Evolutionary conservation across 2,329 filamentous ascomycete species (phyloP).

Genomic region (Trichoderma sp.): DNA sequence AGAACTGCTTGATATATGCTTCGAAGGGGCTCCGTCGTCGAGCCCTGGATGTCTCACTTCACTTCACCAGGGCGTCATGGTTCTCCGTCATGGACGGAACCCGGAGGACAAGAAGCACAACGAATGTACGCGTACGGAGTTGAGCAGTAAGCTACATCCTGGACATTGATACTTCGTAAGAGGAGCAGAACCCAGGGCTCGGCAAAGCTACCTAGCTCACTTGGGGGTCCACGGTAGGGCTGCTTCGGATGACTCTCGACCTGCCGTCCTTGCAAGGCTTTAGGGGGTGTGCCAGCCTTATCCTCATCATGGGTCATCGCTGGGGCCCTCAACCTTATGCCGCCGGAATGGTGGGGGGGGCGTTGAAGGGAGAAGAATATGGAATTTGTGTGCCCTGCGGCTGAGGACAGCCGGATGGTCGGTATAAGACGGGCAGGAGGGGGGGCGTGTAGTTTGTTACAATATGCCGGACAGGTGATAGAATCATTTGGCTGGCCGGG

Average conservation of each 20-base stretch:
- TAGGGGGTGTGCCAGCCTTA: constrained; percentile 18
- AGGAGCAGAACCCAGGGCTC: neutral
- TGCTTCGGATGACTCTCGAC: neutral
- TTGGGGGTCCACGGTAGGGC: constrained; percentile 13
- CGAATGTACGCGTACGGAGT: too few species aligned
- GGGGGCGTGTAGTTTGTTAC: neutral
- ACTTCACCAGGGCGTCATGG: too few species aligned
- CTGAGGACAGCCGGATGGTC: constrained; percentile 20
- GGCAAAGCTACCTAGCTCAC: neutral
- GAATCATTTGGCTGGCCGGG: neutral
- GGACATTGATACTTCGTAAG: too few species aligned
- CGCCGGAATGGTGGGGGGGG: neutral
- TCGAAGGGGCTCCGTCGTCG: neutral
- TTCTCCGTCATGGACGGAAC: too few species aligned
- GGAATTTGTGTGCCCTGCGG: constrained; percentile 10
- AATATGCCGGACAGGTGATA: too few species aligned
- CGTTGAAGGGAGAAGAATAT: neutral
- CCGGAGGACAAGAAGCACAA: too few species aligned
- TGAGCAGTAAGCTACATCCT: too few species aligned
- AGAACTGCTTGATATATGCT: neutral
- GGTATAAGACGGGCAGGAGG: neutral
- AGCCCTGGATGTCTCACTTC: too few species aligned
- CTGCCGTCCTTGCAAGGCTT: constrained; percentile 7
- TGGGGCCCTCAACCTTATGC: neutral
- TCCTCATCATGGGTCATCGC: constrained; percentile 12